Evolutionary conservation across 345 rosid species (phyloP).

Genomic region (Euphorbia lathyris): DNA sequence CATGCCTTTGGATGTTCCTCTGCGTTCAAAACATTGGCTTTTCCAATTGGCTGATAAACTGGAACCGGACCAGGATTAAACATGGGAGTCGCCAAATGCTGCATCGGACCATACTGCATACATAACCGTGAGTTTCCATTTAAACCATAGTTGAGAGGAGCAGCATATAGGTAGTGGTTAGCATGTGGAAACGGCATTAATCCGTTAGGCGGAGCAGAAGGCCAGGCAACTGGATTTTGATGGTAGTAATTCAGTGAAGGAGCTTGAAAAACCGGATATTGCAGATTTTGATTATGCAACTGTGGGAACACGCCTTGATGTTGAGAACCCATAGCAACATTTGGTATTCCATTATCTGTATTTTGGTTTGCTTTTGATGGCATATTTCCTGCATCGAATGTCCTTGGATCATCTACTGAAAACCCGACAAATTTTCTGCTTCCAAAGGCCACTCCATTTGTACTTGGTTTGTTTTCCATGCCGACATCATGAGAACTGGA

Average conservation of each 20-base stretch:
- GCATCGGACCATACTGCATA: slow-evolving; percentile 61
- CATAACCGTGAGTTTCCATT: slow-evolving; percentile 62
- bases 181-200: slow-evolving; percentile 54
- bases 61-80: slow-evolving; percentile 48
- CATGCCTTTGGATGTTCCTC: slow-evolving; percentile 39
- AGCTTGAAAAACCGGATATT: slow-evolving; percentile 55
- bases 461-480: slow-evolving; percentile 29
- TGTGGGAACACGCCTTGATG: slow-evolving; percentile 45
- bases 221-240: slow-evolving; percentile 79
- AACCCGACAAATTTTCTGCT: slow-evolving; percentile 27
- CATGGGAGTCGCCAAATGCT: slow-evolving; percentile 44
- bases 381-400: slow-evolving; percentile 32
- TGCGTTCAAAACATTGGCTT: slow-evolving; percentile 38
- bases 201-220: slow-evolving; percentile 60
- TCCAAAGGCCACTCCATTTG: slow-evolving; percentile 30
- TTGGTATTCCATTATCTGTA: slow-evolving; percentile 38
- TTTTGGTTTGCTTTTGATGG: slow-evolving; percentile 31
- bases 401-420: slow-evolving; percentile 33
- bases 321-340: slow-evolving; percentile 39
- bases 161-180: slow-evolving; percentile 57
- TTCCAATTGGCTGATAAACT: slow-evolving; percentile 49
- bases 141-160: slow-evolving; percentile 54
- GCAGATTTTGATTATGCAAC: slow-evolving; percentile 53
- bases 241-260: slow-evolving; percentile 77
- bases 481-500: slow-evolving; percentile 38